Base-by-base conservation (phyloP, 2,329 filamentous ascomycete species). In the Cordyceps farinosa region DNA sequence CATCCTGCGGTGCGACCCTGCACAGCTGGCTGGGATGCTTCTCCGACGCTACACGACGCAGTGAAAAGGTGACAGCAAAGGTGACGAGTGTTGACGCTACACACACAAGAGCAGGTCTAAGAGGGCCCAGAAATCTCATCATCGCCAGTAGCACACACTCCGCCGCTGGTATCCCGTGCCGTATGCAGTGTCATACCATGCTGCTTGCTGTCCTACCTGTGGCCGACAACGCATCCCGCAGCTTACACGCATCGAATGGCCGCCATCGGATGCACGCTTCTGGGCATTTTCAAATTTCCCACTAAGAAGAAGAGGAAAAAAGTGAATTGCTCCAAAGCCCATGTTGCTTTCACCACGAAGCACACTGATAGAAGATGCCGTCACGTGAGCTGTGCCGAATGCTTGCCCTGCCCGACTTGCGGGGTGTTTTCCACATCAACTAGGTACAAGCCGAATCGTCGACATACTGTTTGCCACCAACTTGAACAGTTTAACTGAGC, bases 31-130 rank as follows among this genome's bases (percentile, higher is more conserved):
- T 32, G 53, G 8, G 22, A 30, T 34, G 40, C 55, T 7, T 36
- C 54, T 47, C 53, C 42, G 55, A 58, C 27, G 44, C 32, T 47
- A 27, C 55, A 58, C 55, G n/a, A 34, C n/a, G n/a, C 6, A 22
- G 27, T 13, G 10, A 32, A 15, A 9, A 48, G 32, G 8, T 56
- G 53, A 56, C 38, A 44, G 40, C 30, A 15, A 56, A 3, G 6
- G 40, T 5, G 29, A 58, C 9, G 10, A 13, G 11, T 10, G 5
- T 30, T 32, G 3, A 13, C 11, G 7, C 11, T 17, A 48, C 42
- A 38, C 52, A 30, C 8, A 17, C 1, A 38, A 10, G 30, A 17
- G 30, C n/a, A 2, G 11, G n/a, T 38, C 22, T 6, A 22, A 27
- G 11, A 27, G 42, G 8, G 42, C n/a, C 47, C 54, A 29, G 29